Percentiles rank a stretch among this genome's conserved stretches.
These are phyloP conservation scores for Talaromyces sp. DNA, from an alignment of 2,329 filamentous ascomycete species.

Conservation along the genomic window DNA sequence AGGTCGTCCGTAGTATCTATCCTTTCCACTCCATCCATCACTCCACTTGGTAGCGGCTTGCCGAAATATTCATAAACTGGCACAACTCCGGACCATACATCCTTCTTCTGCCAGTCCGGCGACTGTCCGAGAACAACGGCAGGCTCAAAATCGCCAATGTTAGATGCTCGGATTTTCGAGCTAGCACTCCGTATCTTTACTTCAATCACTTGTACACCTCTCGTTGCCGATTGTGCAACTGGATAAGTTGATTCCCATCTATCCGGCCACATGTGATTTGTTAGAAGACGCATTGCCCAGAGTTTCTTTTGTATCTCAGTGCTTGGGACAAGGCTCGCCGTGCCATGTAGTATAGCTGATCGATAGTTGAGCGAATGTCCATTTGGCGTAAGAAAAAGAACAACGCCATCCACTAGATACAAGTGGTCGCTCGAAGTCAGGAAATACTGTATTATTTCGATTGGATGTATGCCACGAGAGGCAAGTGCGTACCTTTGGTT, in stretches of 20 bases:
- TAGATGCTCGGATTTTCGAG: slow-evolving; percentile 15
- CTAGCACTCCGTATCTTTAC: slow-evolving; percentile 13
- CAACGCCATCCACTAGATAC: slow-evolving; percentile 13
- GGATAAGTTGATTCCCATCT: slow-evolving; percentile 16
- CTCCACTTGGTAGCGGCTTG: slow-evolving; percentile 9
- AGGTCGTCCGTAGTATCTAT: not conserved
- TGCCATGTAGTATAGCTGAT: slow-evolving; percentile 15
- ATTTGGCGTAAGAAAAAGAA: slow-evolving; percentile 16
- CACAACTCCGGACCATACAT: slow-evolving; percentile 17
- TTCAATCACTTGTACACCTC: slow-evolving; percentile 17
- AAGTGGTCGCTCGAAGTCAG: not conserved
- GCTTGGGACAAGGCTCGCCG: slow-evolving; percentile 5
- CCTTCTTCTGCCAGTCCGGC: slow-evolving; percentile 2
- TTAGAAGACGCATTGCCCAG: slow-evolving; percentile 18
- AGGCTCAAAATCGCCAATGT: slow-evolving; percentile 14
- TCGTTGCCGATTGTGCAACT: slow-evolving; percentile 9
- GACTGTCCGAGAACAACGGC: not conserved
- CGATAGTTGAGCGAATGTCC: slow-evolving; percentile 19
- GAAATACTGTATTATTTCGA: no score
- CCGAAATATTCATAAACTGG: slow-evolving; percentile 16
- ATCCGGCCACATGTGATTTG: slow-evolving; percentile 17
- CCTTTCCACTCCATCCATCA: slow-evolving; percentile 7
- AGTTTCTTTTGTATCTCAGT: slow-evolving; percentile 1
- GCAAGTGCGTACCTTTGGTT: not conserved
- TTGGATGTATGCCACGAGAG: no score